Percentiles rank a stretch among this genome's conserved stretches.
Conservation (phyloP, 2,329 filamentous ascomycete genomes). For the Hypoxylon sp. region DNA sequence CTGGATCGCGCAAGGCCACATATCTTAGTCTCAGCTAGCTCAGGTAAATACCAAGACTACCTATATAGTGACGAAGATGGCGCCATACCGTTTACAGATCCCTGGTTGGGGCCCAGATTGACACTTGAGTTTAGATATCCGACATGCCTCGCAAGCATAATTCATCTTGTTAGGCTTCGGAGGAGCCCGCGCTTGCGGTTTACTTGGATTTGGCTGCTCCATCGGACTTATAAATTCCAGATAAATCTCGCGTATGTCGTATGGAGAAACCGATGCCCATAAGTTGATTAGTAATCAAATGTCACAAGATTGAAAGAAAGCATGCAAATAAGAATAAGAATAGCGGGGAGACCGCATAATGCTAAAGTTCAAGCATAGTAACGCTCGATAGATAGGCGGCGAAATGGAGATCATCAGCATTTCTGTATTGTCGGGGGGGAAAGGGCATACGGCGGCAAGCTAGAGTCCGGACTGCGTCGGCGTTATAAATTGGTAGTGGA, state of each 20-base stretch:
- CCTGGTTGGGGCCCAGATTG: conserved; percentile 63
- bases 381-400: background rate
- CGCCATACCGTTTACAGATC: conserved; percentile 66
- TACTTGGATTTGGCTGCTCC: conserved; percentile 36
- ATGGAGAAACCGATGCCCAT: background rate
- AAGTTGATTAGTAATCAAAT: conserved; percentile 7
- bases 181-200: conserved; percentile 39
- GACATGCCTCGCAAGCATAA: conserved; percentile 70
- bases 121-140: conserved; percentile 69
- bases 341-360: background rate
- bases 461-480: conserved; percentile 38
- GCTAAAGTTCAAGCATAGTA: background rate
- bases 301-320: background rate
- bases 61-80: conserved; percentile 5
- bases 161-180: conserved; percentile 53
- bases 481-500: conserved; percentile 25
- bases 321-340: background rate
- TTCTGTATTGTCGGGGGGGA: conserved; percentile 13
- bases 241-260: conserved; percentile 4
- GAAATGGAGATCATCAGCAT: background rate
- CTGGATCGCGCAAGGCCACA: conserved; percentile 52
- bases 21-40: conserved; percentile 12
- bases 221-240: conserved; percentile 28
- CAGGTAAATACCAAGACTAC: background rate
- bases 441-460: conserved; percentile 15